phyloP scores from a whole-genome alignment of 2,329 filamentous ascomycete species.

The Ceratocystis destructans region DNA sequence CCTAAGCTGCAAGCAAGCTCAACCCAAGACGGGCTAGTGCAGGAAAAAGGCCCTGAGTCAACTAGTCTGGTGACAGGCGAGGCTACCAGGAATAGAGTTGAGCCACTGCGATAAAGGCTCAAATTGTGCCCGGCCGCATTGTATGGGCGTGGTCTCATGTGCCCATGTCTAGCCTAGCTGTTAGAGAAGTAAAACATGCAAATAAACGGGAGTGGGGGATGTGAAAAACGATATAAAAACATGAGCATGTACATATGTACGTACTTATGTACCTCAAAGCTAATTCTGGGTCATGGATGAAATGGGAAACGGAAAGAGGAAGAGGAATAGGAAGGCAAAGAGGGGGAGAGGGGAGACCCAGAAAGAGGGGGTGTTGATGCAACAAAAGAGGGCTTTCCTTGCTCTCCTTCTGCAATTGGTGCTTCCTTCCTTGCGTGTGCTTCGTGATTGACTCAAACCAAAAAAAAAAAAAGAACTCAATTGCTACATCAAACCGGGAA shows the following conservation, averaged over 20 bases:
- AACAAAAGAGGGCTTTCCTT: background rate
- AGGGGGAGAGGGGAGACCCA: background rate
- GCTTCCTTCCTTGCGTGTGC: background rate
- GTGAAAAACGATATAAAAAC: background rate
- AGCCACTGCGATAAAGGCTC: background rate
- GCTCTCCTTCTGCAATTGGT: background rate
- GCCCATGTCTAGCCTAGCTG: background rate
- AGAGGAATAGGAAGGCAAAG: background rate
- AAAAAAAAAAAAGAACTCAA: background rate
- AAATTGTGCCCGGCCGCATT: background rate
- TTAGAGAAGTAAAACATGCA: background rate
- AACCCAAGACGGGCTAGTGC: background rate
- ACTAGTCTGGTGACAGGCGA: background rate
- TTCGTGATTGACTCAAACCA: background rate
- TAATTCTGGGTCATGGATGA: background rate
- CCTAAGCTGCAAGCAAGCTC: background rate
- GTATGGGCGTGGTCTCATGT: background rate
- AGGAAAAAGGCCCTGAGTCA: background rate
- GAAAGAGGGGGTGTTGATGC: conserved; percentile 3
- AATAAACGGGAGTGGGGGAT: background rate
- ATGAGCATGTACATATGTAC: background rate
- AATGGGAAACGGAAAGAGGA: background rate
- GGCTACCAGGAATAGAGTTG: conserved; percentile 1
- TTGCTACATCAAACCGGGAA: background rate
- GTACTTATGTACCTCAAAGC: background rate